Evolutionary conservation across 1,284 basidiomycete genomes (phyloP), one percentile per base, ranked within the genome.

Genomic region (Ustilago shanxiensis): DNA sequence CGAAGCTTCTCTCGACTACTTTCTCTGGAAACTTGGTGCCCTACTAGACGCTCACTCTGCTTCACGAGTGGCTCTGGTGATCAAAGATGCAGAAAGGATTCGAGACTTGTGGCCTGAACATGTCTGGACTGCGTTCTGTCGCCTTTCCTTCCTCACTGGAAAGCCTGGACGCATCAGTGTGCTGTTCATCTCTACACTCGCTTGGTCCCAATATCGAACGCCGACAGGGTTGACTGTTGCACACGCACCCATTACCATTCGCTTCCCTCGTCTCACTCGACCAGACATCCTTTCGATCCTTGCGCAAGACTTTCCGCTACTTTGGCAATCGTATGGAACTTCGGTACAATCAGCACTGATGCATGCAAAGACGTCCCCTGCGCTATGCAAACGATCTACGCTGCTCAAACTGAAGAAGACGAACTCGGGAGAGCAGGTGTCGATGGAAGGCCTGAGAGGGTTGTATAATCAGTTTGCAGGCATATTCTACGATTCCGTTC

Each of bases 51-150:
- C 55, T 3, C 47, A 26, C 6, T 35, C 52, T 35, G n/a, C 49
- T n/a, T 57, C 50, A 9, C 66, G 63, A 29, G 18, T 79, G 14
- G 60, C 81, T 13, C 28, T 84, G 13, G 70, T 78, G 16, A 65
- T 85, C 54, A 65, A 80, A 18, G 72, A 81, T 39, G 77, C 83
- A 0, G 79, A 83, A 33, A 64, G 83, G 2, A 79, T 79, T 29
- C 69, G 83, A 22, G 83, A 83, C 49, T 49, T 83, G 1, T 84
- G 83, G 83, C 81, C 81, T 4, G 81, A 83, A 54, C 64, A 72
- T n/a, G 60, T 84, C 24, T 81, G 75, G 72, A 74, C 79, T 6
- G 65, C 73, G 13, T 68, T 83, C 31, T 79, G 72, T 29, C 64
- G 77, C 6, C 74, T 84, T 2, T 65, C 79, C 4, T 52, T 72